These are phyloP conservation scores for Vigna hirtella DNA, from an alignment of 306 rosid genomes.

Conservation along the genomic window DNA sequence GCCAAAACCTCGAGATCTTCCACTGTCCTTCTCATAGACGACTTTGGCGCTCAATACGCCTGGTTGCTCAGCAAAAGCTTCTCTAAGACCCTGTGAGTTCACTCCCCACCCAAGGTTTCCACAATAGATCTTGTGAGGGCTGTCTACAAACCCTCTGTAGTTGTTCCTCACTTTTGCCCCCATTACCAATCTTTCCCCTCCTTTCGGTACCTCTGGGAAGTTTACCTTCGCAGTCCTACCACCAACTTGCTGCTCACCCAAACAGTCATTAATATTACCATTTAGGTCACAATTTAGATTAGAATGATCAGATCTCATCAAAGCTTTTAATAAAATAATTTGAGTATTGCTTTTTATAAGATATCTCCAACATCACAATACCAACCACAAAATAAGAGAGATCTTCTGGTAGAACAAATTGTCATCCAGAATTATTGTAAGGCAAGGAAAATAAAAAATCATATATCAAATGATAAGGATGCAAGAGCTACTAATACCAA, in stretches of 20 bases:
- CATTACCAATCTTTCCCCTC: constrained; percentile 89
- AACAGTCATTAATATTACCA: constrained; percentile 26
- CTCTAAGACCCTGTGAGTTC: constrained; percentile 76
- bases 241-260: constrained; percentile 73
- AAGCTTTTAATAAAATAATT: constrained; percentile 3
- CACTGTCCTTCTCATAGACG: constrained; percentile 73
- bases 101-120: constrained; percentile 94
- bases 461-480: no score
- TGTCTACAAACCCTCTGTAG: constrained; percentile 72
- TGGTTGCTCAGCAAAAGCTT: constrained; percentile 78
- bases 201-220: constrained; percentile 94
- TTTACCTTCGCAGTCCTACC: constrained; percentile 82
- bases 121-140: constrained; percentile 88
- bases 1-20: constrained; percentile 90
- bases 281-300: constrained; percentile 9
- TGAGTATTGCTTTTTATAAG: neutral
- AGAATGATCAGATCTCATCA: constrained; percentile 8
- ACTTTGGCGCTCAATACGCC: constrained; percentile 89
- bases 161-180: constrained; percentile 59
- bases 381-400: constrained; percentile 2
- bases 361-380: constrained; percentile 24
- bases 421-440: constrained; percentile 6
- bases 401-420: neutral
- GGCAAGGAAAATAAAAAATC: neutral
- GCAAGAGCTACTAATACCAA: no score